Percentiles rank a stretch among this genome's conserved stretches.
phyloP scores from a whole-genome alignment of 192 early-diverging fungal species.

The Rhizophagus prolifer region DNA sequence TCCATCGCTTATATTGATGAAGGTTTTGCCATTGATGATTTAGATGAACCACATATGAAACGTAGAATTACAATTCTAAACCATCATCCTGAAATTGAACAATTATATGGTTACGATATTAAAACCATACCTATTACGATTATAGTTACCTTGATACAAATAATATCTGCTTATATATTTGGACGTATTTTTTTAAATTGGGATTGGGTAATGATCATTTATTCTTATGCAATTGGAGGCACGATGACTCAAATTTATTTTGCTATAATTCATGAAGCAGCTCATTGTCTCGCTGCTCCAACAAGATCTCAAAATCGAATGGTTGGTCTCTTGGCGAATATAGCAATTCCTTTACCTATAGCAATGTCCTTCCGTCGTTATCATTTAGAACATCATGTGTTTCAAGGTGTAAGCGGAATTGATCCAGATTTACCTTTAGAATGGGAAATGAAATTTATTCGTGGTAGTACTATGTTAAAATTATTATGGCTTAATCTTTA shows the following conservation, averaged over 20 bases:
- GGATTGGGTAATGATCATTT: constrained; percentile 63
- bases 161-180: constrained; percentile 78
- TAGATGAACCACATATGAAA: constrained; percentile 94
- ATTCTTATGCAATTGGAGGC: constrained; percentile 79
- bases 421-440: constrained; percentile 92
- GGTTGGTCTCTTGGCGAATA: constrained; percentile 81
- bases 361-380: constrained; percentile 81
- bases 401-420: constrained; percentile 89
- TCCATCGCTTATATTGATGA: constrained; percentile 73
- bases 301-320: constrained; percentile 76
- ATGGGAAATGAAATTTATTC: constrained; percentile 79
- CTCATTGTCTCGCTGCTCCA: constrained; percentile 80
- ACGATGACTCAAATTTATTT: constrained; percentile 79
- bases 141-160: constrained; percentile 63
- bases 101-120: constrained; percentile 82
- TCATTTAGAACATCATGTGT: constrained; percentile 97
- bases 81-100: constrained; percentile 84
- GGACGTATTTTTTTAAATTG: constrained; percentile 61
- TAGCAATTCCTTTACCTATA: constrained; percentile 78
- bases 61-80: constrained; percentile 85
- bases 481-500: constrained; percentile 81
- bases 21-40: constrained; percentile 77
- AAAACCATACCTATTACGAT: constrained; percentile 75
- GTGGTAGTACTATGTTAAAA: constrained; percentile 67
- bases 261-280: constrained; percentile 90